Base-by-base conservation (phyloP, 2,329 filamentous ascomycete species). In the Colletotrichum orbiculare region DNA sequence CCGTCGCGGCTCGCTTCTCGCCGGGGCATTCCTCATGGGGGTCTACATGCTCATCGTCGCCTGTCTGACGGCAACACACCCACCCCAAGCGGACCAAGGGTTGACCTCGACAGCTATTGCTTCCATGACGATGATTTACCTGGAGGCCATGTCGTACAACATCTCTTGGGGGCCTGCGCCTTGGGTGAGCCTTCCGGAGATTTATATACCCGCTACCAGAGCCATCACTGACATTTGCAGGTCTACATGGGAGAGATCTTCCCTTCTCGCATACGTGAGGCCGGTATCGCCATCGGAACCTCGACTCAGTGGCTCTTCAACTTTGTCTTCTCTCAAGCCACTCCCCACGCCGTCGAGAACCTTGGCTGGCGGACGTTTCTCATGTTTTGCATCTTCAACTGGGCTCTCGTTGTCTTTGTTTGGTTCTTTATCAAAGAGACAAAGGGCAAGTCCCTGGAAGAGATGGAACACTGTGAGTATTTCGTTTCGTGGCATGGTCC, bases 231-330 rank as follows among this genome's bases (percentile, higher is more conserved):
- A 46, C 7, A 15, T 3, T 3, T 17, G n/a, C 41, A 76, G 75
- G 76, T 84, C 1, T 86, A 85, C 69, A 77, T 81, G 66, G 73
- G 73, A 33, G 77, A 83, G 65, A 84, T 86, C 64, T 86, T 86
- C 68, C 82, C 83, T 0, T 80, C 78, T 0, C 75, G 83, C 6
- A 81, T 86, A 50, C 79, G 84, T 11, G 83, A 84, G 55, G 74
- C 79, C 4, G 83, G 82, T 8, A 79, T 83, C 37, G 81, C 82
- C n/a, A 75, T 83, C 38, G 82, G 80, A 9, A 83, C 82, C 6
- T 75, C 80, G 1, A 81, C 80, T 0, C 82, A 85, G 68, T 86
- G 82, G 83, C 73, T 82, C 2, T 83, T 80, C 72, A 85, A 84
- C 72, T 85, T 84, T 72, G 75, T 80, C 35, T 82, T 84, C 71